A percentile compares a stretch with the other conserved stretches of the same genome.
Conservation (phyloP, 352 stramenopile genomes). For the Pythium graminicola region DNA sequence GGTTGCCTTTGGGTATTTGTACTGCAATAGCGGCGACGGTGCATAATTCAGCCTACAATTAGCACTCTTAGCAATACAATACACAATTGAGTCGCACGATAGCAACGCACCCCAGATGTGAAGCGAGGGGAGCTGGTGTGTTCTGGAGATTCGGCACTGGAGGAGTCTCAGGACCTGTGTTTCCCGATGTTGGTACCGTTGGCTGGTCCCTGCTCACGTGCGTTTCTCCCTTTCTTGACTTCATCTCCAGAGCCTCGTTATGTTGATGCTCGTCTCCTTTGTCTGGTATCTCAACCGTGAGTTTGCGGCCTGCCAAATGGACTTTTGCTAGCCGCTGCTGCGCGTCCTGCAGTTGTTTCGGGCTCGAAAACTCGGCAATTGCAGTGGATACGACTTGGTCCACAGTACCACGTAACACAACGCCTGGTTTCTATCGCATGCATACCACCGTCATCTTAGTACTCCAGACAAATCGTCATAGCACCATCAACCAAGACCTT, state of each 20-base stretch:
- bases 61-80: not conserved
- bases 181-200: no score
- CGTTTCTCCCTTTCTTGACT: not conserved
- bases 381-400: slow-evolving; percentile 32
- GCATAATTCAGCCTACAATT: slow-evolving; percentile 69
- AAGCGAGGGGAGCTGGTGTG: slow-evolving; percentile 45
- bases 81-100: not conserved
- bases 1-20: slow-evolving; percentile 81
- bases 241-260: not conserved
- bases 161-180: no score
- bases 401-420: not conserved
- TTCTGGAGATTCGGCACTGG: no score
- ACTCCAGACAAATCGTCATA: not conserved
- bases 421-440: slow-evolving; percentile 30
- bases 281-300: slow-evolving; percentile 17
- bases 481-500: slow-evolving; percentile 17
- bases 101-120: slow-evolving; percentile 57
- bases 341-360: slow-evolving; percentile 30
- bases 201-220: not conserved
- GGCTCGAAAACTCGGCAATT: slow-evolving; percentile 38
- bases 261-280: not conserved
- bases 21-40: slow-evolving; percentile 73
- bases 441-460: not conserved
- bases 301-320: slow-evolving; percentile 45
- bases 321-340: slow-evolving; percentile 36